Evolutionary conservation across 75 land plant genomes (phyloP).

Genomic region (Picea sitchensis): DNA sequence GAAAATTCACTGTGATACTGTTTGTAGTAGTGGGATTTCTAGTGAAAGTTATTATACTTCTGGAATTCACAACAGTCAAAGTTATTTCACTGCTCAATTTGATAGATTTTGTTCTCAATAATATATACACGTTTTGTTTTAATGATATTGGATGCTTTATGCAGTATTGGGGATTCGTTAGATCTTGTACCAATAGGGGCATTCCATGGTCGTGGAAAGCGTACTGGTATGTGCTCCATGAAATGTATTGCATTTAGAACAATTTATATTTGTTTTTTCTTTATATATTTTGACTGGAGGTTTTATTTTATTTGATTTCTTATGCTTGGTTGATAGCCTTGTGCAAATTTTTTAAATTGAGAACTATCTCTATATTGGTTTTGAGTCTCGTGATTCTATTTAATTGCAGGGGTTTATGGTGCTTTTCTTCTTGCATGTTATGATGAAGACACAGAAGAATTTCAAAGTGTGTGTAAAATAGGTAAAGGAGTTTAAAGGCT

Average conservation of each 20-base stretch:
- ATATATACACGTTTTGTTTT: no score
- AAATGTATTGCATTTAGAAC: neutral
- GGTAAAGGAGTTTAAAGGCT: conserved; percentile 35
- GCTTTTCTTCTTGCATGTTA: conserved; percentile 98
- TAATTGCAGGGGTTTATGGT: conserved; percentile 83
- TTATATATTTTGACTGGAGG: neutral
- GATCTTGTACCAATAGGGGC: conserved; percentile 99
- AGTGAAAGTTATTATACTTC: neutral
- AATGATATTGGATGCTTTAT: neutral
- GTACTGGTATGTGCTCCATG: conserved; percentile 51
- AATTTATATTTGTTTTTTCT: neutral
- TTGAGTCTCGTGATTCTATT: neutral
- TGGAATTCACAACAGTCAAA: no score
- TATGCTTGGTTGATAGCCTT: neutral
- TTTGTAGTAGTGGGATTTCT: neutral
- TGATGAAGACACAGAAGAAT: conserved; percentile 84
- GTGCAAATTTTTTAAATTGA: neutral
- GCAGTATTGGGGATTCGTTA: conserved; percentile 95
- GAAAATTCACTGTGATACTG: neutral
- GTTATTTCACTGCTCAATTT: no score
- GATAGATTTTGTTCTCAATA: no score
- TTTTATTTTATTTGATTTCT: neutral
- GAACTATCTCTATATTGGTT: neutral
- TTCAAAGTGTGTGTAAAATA: conserved; percentile 96
- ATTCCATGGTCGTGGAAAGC: conserved; percentile 97